These are phyloP conservation scores for Candida sithepensis DNA, from an alignment of 805 yeast species.

Conservation along the genomic window DNA sequence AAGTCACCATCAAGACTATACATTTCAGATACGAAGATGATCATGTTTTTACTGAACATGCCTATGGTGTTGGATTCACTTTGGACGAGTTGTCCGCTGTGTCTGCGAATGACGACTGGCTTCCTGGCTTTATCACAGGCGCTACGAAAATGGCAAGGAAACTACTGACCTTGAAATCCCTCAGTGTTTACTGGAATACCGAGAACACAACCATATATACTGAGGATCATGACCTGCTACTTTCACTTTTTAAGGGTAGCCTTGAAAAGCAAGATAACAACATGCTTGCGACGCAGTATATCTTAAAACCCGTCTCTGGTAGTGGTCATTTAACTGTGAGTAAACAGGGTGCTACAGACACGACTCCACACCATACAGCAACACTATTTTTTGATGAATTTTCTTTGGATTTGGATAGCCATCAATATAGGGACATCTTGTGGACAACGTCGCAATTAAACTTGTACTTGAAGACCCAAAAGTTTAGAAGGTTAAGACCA, in stretches of 20 bases:
- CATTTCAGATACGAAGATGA: constrained; percentile 91
- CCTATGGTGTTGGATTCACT: constrained; percentile 81
- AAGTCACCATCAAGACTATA: constrained; percentile 84
- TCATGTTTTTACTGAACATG: constrained; percentile 62
- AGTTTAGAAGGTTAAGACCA: constrained; percentile 73
- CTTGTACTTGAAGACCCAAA: constrained; percentile 71
- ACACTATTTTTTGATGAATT: constrained; percentile 84
- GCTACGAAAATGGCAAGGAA: constrained; percentile 68
- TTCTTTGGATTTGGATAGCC: constrained; percentile 79
- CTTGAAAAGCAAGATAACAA: constrained; percentile 32
- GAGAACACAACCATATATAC: constrained; percentile 46
- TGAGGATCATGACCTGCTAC: constrained; percentile 46
- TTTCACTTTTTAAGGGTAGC: constrained; percentile 44
- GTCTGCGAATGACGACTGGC: constrained; percentile 83
- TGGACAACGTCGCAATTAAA: constrained; percentile 80
- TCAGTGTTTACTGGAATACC: constrained; percentile 84
- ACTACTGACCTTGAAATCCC: constrained; percentile 65
- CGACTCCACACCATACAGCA: constrained; percentile 64
- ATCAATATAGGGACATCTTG: constrained; percentile 78
- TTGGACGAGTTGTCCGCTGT: constrained; percentile 86
- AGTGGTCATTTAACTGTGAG: constrained; percentile 77
- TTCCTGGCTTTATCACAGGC: constrained; percentile 76
- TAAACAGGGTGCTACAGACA: constrained; percentile 70
- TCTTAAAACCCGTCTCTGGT: constrained; percentile 87
- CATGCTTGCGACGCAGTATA: constrained; percentile 42